Base-by-base conservation (phyloP, 2,329 filamentous ascomycete species). In the Cordyceps militaris region DNA sequence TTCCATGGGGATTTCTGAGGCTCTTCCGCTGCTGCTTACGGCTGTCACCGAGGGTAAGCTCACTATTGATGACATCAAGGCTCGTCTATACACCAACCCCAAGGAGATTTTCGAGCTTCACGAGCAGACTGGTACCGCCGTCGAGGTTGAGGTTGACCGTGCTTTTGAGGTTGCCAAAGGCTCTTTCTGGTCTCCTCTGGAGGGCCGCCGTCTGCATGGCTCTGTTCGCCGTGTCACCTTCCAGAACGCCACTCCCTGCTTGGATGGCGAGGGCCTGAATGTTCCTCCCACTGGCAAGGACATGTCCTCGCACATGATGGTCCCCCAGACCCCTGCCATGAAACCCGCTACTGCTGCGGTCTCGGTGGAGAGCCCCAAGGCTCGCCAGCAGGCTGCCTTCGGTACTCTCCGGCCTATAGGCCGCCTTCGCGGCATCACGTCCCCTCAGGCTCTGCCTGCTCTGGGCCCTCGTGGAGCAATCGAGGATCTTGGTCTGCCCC, bases 91-190 rank as follows among this genome's bases (percentile, higher is more conserved):
- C 69, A 85, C 89, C 67, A 91, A 91, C 69, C 88, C 88, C 3
- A 88, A 87, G 75, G 81, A 82, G 68, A 91, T 92, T 65, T 92
- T 92, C 64, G 88, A 92, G 74, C 80, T 92, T 52, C 88, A 92
- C 63, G 88, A 92, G 64, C 88, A 92, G 72, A 73, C 80, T n/a
- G 85, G 85, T 59, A 85, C 86, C 38, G 83, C 82, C 5, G 79
- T 92, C 36, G 88, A 92, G 74, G 80, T 89, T 23, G 88, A 91
- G 72, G 78, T 91, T 64, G 88, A 90, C 68, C 83, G 88, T 46
- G 80, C 85, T 2, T 88, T 88, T 70, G 76, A 81, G 4, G 75
- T 86, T 57, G 72, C 81, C 50, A 54, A 65, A 38, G 65, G 65
- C 26, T 61, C 63, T n/a, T 67, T 66, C 60, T 90, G 85, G 87